Conservation (phyloP, 108 stramenopile genomes). For the Schizochytrium sp. region DNA sequence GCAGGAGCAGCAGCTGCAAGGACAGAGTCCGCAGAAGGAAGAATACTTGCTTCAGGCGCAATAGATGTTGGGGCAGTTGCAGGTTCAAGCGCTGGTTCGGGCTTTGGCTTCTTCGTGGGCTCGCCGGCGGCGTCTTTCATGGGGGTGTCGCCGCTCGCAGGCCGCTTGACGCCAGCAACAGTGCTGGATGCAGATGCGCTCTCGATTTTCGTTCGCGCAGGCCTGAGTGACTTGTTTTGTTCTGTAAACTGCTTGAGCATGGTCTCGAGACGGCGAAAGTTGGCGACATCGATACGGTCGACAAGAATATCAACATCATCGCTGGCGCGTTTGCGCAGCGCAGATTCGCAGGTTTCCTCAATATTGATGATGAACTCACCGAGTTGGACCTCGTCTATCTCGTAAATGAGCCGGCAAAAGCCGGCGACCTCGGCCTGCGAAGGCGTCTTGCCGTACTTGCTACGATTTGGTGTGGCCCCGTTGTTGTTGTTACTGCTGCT, state of each 20-base stretch:
- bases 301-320: neutral
- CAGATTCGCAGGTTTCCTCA: neutral
- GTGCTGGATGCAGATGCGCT: no score
- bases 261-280: neutral
- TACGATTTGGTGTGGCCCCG: neutral
- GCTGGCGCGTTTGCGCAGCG: neutral
- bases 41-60: no score
- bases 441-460: neutral
- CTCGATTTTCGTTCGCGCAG: neutral
- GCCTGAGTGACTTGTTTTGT: neutral
- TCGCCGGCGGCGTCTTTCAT: neutral
- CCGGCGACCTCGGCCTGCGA: neutral
- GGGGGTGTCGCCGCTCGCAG: neutral
- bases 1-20: no score
- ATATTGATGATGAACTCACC: neutral
- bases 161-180: neutral
- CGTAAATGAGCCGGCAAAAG: constrained; percentile 2
- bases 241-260: neutral
- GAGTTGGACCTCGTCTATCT: neutral
- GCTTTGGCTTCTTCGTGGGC: neutral
- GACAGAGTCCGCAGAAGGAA: no score
- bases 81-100: no score
- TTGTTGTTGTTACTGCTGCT: neutral
- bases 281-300: neutral
- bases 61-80: no score